These are phyloP conservation scores for Elongisporangium anandrum DNA, from an alignment of 352 stramenopile species.

Conservation along the genomic window DNA sequence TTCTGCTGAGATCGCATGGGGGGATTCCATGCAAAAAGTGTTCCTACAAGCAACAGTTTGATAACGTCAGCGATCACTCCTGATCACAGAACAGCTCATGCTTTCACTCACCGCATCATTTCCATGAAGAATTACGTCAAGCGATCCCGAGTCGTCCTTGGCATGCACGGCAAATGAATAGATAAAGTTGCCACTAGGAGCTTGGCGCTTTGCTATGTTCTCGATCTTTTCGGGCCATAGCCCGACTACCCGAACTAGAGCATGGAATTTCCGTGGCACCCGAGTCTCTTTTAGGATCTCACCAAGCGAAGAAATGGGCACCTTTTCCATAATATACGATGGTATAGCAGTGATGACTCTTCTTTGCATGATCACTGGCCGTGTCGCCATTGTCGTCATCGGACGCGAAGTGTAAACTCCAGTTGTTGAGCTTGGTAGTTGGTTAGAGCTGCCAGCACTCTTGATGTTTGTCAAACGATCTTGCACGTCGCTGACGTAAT, in stretches of 20 bases:
- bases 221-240: constrained; percentile 47
- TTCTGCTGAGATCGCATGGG: constrained; percentile 50
- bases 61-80: constrained; percentile 1
- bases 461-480: constrained; percentile 13
- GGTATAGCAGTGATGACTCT: constrained; percentile 31
- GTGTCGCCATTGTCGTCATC: neutral
- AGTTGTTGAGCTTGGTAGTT: neutral
- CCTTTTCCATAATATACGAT: constrained; percentile 33
- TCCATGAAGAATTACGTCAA: constrained; percentile 69
- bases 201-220: constrained; percentile 46
- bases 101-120: constrained; percentile 53
- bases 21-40: constrained; percentile 69
- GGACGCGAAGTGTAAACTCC: neutral
- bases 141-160: constrained; percentile 33
- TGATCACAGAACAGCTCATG: neutral
- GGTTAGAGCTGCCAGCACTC: neutral
- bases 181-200: constrained; percentile 22
- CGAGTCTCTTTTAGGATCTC: constrained; percentile 20
- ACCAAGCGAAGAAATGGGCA: constrained; percentile 37
- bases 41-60: constrained; percentile 38
- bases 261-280: constrained; percentile 67
- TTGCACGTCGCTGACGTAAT: constrained; percentile 42
- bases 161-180: constrained; percentile 71
- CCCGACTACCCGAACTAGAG: constrained; percentile 29
- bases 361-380: neutral